These are phyloP conservation scores for Lentinula aciculospora DNA, from an alignment of 768 basidiomycete genomes.

Conservation along the genomic window DNA sequence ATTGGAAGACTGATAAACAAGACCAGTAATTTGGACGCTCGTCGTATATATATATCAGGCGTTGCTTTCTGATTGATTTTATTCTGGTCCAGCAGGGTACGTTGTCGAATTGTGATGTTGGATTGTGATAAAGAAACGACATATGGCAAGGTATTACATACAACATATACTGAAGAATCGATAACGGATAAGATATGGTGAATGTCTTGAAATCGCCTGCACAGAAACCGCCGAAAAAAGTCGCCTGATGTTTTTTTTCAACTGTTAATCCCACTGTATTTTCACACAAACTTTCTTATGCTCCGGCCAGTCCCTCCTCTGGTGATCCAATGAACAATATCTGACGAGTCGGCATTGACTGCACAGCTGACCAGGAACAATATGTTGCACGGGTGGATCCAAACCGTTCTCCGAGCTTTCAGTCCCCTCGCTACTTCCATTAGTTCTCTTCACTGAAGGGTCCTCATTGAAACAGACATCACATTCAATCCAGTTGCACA, in stretches of 20 bases:
- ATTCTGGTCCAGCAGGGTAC: neutral
- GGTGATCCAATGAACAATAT: slow-evolving; percentile 72
- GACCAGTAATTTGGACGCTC: neutral
- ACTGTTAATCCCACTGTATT: neutral
- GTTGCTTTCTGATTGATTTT: no score
- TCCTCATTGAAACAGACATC: slow-evolving; percentile 53
- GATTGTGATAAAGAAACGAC: no score
- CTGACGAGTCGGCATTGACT: slow-evolving; percentile 76
- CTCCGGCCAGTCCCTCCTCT: slow-evolving; percentile 74
- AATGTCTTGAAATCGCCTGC: neutral
- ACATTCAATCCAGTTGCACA: slow-evolving; percentile 85
- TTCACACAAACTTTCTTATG: slow-evolving; percentile 58
- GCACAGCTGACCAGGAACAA: slow-evolving; percentile 49
- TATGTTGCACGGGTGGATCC: neutral
- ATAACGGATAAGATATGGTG: neutral
- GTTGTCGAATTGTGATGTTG: neutral
- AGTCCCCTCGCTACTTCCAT: slow-evolving; percentile 36
- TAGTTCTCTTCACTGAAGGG: slow-evolving; percentile 12
- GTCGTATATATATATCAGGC: no score
- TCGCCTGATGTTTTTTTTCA: neutral
- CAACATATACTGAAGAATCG: neutral
- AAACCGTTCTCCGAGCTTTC: slow-evolving; percentile 34
- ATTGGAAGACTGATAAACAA: slow-evolving; percentile 17
- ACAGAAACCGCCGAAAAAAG: neutral
- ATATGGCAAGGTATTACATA: neutral